A percentile compares a stretch with the other conserved stretches of the same genome.
These are phyloP conservation scores for Neonothopanus nambi DNA, from an alignment of 1,284 basidiomycete species.

Conservation along the genomic window DNA sequence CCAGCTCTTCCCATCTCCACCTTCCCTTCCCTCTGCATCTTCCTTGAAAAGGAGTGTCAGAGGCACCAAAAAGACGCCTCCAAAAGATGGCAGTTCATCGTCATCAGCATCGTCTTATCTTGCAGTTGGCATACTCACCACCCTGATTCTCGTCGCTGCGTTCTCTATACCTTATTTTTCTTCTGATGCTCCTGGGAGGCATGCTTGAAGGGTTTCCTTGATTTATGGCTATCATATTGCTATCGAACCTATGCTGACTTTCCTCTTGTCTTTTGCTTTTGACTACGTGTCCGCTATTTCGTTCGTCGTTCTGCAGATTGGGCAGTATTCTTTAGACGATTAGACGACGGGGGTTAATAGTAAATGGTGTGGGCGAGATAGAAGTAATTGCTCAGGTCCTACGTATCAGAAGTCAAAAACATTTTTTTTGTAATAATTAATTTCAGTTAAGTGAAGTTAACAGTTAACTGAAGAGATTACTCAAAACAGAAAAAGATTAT, in stretches of 20 bases:
- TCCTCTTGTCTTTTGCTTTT: neutral
- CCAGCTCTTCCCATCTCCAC: slow-evolving; percentile 53
- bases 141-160: slow-evolving; percentile 55
- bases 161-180: slow-evolving; percentile 59
- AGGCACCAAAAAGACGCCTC: slow-evolving; percentile 14
- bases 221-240: slow-evolving; percentile 6
- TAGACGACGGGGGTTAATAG: neutral
- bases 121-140: slow-evolving; percentile 71
- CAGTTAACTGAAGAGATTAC: too few relatives aligned
- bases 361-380: neutral
- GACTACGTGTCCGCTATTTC: neutral
- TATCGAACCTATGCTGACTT: neutral
- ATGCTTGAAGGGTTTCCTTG: neutral
- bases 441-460: too few relatives aligned
- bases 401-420: neutral
- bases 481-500: neutral
- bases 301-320: slow-evolving; percentile 7
- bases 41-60: slow-evolving; percentile 24
- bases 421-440: neutral
- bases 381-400: neutral
- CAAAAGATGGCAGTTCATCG: slow-evolving; percentile 19
- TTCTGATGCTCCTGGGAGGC: slow-evolving; percentile 21
- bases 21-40: slow-evolving; percentile 35
- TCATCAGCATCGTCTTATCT: slow-evolving; percentile 63
- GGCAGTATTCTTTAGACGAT: slow-evolving; percentile 13